These are phyloP conservation scores for Solanum verrucosum DNA, from an alignment of 257 asterid genomes.

Conservation along the genomic window DNA sequence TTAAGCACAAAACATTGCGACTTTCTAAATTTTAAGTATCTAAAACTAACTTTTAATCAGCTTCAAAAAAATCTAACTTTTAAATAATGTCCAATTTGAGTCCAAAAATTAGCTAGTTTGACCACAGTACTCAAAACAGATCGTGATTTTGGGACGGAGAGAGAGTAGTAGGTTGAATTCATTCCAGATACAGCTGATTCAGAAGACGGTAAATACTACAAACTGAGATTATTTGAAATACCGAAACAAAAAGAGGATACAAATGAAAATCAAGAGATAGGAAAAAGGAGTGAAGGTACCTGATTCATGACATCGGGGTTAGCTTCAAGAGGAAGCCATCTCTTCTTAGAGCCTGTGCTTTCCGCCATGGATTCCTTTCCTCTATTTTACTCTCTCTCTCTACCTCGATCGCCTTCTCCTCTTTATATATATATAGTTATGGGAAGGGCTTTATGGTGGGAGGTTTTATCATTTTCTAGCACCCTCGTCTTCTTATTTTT, in stretches of 20 bases:
- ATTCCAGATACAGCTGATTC: background rate
- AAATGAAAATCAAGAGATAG: background rate
- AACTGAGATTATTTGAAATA: background rate
- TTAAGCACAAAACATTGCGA: background rate
- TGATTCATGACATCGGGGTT: slow-evolving; percentile 96
- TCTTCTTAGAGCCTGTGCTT: slow-evolving; percentile 50
- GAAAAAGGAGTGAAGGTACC: slow-evolving; percentile 24
- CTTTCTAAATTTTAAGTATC: background rate
- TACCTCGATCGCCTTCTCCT: background rate
- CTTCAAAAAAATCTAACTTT: too few relatives aligned
- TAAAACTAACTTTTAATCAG: background rate
- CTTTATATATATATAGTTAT: slow-evolving; percentile 9
- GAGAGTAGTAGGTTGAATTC: background rate
- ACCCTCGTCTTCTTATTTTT: background rate
- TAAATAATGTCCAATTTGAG: background rate
- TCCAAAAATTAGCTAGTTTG: background rate
- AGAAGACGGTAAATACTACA: background rate
- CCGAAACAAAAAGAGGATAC: background rate
- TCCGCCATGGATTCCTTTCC: slow-evolving; percentile 36
- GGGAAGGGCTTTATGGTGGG: background rate
- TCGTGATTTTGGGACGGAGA: background rate
- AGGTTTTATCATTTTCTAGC: background rate
- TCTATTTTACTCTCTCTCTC: background rate
- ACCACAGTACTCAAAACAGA: background rate
- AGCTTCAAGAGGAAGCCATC: slow-evolving; percentile 99